Percentiles rank a stretch among this genome's conserved stretches.
Evolutionary conservation across 2,329 filamentous ascomycete genomes (phyloP).

Genomic region (Metarhizium brunneum): DNA sequence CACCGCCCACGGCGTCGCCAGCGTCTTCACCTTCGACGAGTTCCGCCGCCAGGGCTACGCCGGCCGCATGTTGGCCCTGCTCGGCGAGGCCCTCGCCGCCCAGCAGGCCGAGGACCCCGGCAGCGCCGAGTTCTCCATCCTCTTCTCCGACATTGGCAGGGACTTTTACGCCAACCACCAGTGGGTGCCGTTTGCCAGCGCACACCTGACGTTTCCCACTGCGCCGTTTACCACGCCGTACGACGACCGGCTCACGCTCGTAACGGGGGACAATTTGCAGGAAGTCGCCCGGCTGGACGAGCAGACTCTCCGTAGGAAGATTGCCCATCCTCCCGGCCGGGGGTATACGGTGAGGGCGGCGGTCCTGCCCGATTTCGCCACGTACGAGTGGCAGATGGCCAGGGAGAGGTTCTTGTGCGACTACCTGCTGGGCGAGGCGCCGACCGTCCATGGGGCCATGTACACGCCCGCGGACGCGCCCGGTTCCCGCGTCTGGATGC

Average conservation of each 20-base stretch:
- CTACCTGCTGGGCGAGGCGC: conserved; percentile 47
- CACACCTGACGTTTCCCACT: conserved; percentile 55
- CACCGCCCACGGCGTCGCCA: conserved; percentile 64
- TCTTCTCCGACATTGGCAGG: conserved; percentile 84
- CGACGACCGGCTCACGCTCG: conserved; percentile 19
- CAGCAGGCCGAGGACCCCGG: conserved; percentile 17
- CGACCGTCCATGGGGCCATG: conserved; percentile 61
- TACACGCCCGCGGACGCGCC: conserved; percentile 37
- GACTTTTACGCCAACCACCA: conserved; percentile 68
- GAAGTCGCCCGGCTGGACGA: conserved; percentile 58
- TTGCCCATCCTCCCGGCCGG: conserved; percentile 24
- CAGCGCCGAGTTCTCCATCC: conserved; percentile 56
- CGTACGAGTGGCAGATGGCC: conserved; percentile 51
- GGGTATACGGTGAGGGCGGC: conserved; percentile 22
- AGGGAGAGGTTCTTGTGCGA: conserved; percentile 71
- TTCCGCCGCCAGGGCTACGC: conserved; percentile 69
- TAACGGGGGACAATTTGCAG: conserved; percentile 53
- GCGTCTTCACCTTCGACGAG: conserved; percentile 64
- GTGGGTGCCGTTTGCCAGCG: conserved; percentile 67
- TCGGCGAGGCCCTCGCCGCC: conserved; percentile 36
- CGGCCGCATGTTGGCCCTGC: conserved; percentile 60
- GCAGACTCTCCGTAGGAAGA: conserved; percentile 42
- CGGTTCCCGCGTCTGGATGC: conserved; percentile 58
- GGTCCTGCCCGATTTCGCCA: conserved; percentile 22
- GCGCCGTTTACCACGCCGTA: conserved; percentile 16